These are phyloP conservation scores for Penicillium argentinense DNA, from an alignment of 495 filamentous ascomycete genomes.

Conservation along the genomic window DNA sequence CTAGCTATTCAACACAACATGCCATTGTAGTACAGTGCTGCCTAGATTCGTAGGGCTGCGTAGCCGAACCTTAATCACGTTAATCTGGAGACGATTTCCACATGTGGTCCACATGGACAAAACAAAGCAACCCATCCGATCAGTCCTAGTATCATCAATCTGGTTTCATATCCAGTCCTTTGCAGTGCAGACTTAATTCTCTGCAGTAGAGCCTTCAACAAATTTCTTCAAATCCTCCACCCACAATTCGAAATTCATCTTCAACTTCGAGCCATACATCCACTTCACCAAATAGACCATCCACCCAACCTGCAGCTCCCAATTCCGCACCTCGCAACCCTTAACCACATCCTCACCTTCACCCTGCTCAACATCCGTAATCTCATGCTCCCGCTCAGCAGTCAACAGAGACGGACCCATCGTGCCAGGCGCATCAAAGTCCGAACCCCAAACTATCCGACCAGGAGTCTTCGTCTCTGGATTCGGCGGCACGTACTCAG, in stretches of 20 bases:
- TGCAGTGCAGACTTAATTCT: not conserved
- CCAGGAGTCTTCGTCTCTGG: slow-evolving; percentile 17
- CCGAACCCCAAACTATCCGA: slow-evolving; percentile 39
- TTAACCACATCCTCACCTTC: slow-evolving; percentile 8
- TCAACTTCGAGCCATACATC: slow-evolving; percentile 36
- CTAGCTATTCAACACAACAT: no score
- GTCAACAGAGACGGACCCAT: slow-evolving; percentile 29
- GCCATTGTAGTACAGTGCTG: no score
- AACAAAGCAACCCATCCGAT: not conserved
- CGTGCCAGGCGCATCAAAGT: slow-evolving; percentile 25
- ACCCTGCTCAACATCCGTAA: slow-evolving; percentile 33
- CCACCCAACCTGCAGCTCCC: slow-evolving; percentile 42
- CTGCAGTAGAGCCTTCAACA: slow-evolving; percentile 18
- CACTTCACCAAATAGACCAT: slow-evolving; percentile 40
- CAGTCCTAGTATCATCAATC: not conserved
- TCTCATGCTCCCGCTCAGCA: slow-evolving; percentile 43
- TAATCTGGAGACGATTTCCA: no score
- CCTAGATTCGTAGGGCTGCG: no score
- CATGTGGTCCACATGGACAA: no score
- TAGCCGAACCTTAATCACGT: no score
- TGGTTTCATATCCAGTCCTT: not conserved
- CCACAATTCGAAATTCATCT: slow-evolving; percentile 40
- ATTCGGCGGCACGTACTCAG: slow-evolving; percentile 31
- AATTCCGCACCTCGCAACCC: slow-evolving; percentile 42
- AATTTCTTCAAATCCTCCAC: slow-evolving; percentile 38